Conservation (phyloP, 1,284 basidiomycete genomes). For the Polyporus tsugae region DNA sequence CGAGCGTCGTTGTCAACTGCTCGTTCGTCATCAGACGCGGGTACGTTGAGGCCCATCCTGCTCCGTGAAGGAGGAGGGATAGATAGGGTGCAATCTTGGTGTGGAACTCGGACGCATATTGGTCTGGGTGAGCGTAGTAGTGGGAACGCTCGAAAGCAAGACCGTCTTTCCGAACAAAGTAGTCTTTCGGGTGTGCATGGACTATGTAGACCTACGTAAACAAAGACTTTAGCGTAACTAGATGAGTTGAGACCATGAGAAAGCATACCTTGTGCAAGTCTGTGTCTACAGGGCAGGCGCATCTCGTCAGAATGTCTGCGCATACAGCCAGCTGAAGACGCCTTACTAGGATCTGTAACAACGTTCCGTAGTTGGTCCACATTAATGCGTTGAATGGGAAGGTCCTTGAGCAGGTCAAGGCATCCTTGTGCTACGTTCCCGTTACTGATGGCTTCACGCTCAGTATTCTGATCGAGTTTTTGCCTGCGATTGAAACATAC, state of each 20-base stretch:
- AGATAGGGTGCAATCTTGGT: conserved; percentile 85
- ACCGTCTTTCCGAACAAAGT: conserved; percentile 67
- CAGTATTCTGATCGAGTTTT: background rate
- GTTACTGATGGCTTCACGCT: conserved; percentile 50
- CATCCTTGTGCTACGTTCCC: conserved; percentile 86
- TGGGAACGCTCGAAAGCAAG: conserved; percentile 66
- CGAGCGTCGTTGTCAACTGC: conserved; percentile 64
- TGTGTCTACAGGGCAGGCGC: conserved; percentile 49
- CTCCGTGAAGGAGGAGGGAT: conserved; percentile 85
- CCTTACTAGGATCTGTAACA: conserved; percentile 58
- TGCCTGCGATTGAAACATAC: conserved; percentile 47
- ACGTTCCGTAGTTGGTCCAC: conserved; percentile 67
- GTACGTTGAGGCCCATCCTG: conserved; percentile 81
- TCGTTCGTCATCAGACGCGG: conserved; percentile 81
- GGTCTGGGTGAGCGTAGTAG: conserved; percentile 77
- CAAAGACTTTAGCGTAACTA: background rate
- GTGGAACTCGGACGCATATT: conserved; percentile 75
- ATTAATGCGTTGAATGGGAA: conserved; percentile 69
- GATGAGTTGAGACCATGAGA: background rate
- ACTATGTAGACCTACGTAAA: conserved; percentile 75
- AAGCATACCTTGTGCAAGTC: conserved; percentile 56
- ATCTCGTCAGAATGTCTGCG: conserved; percentile 3
- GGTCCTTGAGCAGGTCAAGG: conserved; percentile 72
- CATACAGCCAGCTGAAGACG: background rate
- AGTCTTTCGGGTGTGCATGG: conserved; percentile 75